phyloP scores from a whole-genome alignment of 1,284 basidiomycete species.

The Marasmius tenuissimus region DNA sequence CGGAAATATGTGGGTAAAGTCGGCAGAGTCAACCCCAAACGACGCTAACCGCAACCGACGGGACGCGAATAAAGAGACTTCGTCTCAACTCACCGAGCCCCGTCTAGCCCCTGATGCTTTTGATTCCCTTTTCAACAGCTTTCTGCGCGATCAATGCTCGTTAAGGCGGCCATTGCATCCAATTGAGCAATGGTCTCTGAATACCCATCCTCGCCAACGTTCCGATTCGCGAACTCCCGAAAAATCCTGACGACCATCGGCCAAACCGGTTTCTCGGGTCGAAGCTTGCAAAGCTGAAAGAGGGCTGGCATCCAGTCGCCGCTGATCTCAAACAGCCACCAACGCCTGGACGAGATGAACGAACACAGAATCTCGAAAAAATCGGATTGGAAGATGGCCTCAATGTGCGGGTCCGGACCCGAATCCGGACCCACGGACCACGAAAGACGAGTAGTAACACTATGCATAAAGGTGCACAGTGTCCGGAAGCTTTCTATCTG shows the following conservation, averaged over 20 bases:
- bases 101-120: too few relatives aligned
- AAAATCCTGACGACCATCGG: slow-evolving; percentile 22
- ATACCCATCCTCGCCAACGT: slow-evolving; percentile 8
- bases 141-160: neutral
- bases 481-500: slow-evolving; percentile 37
- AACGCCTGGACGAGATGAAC: slow-evolving; percentile 24
- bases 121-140: too few relatives aligned
- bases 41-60: too few relatives aligned
- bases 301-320: slow-evolving; percentile 33
- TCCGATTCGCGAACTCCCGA: slow-evolving; percentile 12
- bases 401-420: slow-evolving; percentile 17
- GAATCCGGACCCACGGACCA: neutral
- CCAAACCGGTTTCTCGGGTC: slow-evolving; percentile 27
- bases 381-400: slow-evolving; percentile 28
- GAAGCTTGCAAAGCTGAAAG: slow-evolving; percentile 26
- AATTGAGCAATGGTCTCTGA: slow-evolving; percentile 6
- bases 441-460: slow-evolving; percentile 19
- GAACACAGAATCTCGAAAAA: slow-evolving; percentile 30
- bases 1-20: too few relatives aligned
- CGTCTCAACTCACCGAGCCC: too few relatives aligned
- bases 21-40: too few relatives aligned
- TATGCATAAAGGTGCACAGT: slow-evolving; percentile 32
- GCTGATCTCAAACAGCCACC: slow-evolving; percentile 34
- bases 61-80: too few relatives aligned
- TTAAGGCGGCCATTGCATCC: neutral